Evolutionary conservation across 495 filamentous ascomycete genomes (phyloP), one percentile per base, ranked within the genome.

Genomic region (Lophiostoma macrostomum): DNA sequence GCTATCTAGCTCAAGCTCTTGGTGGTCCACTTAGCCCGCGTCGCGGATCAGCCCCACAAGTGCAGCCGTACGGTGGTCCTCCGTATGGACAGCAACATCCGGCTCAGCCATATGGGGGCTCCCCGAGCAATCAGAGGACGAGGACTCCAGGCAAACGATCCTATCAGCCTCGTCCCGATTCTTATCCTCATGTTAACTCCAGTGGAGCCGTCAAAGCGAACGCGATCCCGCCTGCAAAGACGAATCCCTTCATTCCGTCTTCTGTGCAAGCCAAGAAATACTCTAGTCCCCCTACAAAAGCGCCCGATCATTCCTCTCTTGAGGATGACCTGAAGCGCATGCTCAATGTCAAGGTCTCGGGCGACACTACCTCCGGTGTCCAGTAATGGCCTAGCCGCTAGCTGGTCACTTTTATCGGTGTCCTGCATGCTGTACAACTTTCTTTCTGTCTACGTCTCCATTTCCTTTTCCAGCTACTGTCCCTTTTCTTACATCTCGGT

Each of bases 261-360:
- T 60, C 56, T 48, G 56, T 60, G 23, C 49, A 45, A 20, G 49
- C 56, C 2, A 60, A 54, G 38, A 42, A 37, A 25, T 34, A 43
- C 34, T 42, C 56, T 20, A 35, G 14, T 36, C 38, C 48, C 2
- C 20, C 53, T 19, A 25, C 52, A 29, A 40, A 30, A 16, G 16
- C 40, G 27, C 23, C 55, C 23, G 38, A 45, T 45, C 4, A 45
- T 5, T 10, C 29, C 20, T 50, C 54, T 50, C 18, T 60, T 20
- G 56, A 54, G 37, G 25, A 55, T 41, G 37, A 60, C 10, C 41
- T 60, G 6, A 53, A 60, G 20, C 56, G 50, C 16, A 25, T 60
- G 35, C 56, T 60, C 34, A 60, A 60, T 31, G 3, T 60, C 16
- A 53, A 35, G 27, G 43, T 29, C 13, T 20, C 53, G 2, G 48